Evolutionary conservation across 768 basidiomycete species (phyloP).

Genomic region (Imleria badia): DNA sequence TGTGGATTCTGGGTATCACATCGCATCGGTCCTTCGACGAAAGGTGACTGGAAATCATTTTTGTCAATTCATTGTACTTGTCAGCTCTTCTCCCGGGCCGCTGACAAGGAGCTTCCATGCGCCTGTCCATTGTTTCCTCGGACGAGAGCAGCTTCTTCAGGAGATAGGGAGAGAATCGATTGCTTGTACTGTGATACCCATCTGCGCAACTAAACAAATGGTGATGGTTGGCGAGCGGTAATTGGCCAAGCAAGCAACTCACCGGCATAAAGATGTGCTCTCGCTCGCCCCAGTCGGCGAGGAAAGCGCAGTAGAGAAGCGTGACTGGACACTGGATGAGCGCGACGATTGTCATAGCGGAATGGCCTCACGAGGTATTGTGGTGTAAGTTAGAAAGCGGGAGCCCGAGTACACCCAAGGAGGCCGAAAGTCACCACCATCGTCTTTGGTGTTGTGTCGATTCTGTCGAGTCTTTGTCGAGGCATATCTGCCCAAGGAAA

Average conservation of each 20-base stretch:
- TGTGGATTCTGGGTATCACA: neutral
- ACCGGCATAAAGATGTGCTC: conserved; percentile 74
- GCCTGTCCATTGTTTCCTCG: conserved; percentile 5
- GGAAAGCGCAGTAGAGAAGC: conserved; percentile 56
- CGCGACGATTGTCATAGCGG: neutral
- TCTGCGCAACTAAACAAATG: conserved; percentile 46
- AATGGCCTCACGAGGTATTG: conserved; percentile 52
- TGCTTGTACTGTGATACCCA: conserved; percentile 53
- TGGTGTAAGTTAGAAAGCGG: conserved; percentile 49
- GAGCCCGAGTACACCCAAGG: conserved; percentile 59
- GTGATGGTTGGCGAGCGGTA: neutral
- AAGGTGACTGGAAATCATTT: neutral
- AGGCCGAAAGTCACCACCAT: conserved; percentile 50
- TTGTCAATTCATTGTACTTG: neutral
- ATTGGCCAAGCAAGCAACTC: conserved; percentile 26
- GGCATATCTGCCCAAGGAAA: conserved; percentile 4
- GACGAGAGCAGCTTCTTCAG: conserved; percentile 45
- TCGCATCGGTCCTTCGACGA: neutral
- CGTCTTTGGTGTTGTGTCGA: conserved; percentile 13
- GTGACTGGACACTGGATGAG: conserved; percentile 39
- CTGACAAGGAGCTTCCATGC: neutral
- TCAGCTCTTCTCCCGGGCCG: conserved; percentile 3
- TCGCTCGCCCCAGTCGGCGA: conserved; percentile 66
- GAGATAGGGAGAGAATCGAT: conserved; percentile 56
- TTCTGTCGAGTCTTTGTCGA: conserved; percentile 16